These are phyloP conservation scores for Haplosporangium sp. DNA, from an alignment of 371 early-diverging fungal genomes.

Conservation along the genomic window DNA sequence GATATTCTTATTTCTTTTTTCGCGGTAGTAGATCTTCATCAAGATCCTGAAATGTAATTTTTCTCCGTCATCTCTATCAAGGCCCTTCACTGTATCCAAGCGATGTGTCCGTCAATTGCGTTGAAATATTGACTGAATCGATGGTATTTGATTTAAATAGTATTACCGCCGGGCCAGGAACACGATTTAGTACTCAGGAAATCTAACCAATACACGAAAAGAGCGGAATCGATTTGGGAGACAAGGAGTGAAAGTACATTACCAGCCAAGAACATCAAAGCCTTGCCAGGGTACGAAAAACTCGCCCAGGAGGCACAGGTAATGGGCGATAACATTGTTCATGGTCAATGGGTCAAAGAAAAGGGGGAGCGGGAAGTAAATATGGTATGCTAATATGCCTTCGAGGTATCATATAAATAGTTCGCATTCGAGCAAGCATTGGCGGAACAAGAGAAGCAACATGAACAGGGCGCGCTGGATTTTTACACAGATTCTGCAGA, in stretches of 20 bases:
- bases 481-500: conserved; percentile 51
- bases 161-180: conserved; percentile 37
- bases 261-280: conserved; percentile 28
- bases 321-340: background rate
- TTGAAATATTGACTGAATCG: background rate
- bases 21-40: conserved; percentile 21
- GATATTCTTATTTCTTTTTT: background rate
- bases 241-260: conserved; percentile 32
- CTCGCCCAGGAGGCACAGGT: conserved; percentile 53
- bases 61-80: background rate
- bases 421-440: conserved; percentile 47
- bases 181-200: conserved; percentile 31
- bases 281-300: conserved; percentile 30
- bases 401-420: conserved; percentile 6
- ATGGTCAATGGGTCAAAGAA: background rate
- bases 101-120: background rate
- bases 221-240: conserved; percentile 43
- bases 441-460: conserved; percentile 39
- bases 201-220: conserved; percentile 24
- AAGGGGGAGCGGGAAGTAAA: background rate
- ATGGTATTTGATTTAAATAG: conserved; percentile 1
- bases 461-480: conserved; percentile 49
- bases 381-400: background rate
- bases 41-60: conserved; percentile 22
- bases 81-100: no score